phyloP scores from a whole-genome alignment of 2,329 filamentous ascomycete species.

The Zymoseptoria crescenta region DNA sequence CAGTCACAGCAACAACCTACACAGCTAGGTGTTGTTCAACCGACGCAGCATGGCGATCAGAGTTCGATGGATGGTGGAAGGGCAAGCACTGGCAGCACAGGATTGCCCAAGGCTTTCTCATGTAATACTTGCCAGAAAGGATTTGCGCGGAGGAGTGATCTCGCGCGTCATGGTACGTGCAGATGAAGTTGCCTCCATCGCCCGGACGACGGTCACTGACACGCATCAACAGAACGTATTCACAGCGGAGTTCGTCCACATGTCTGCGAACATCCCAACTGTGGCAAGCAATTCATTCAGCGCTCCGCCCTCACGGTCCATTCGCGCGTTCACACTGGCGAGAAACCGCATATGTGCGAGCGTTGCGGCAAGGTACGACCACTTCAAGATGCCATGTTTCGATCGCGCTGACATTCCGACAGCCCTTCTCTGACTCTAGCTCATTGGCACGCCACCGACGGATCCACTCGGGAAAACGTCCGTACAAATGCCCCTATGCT shows the following conservation, averaged over 20 bases:
- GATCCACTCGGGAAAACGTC: slow-evolving; percentile 90
- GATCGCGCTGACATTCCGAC: slow-evolving; percentile 22
- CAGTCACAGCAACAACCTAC: slow-evolving; percentile 34
- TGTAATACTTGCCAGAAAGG: slow-evolving; percentile 86
- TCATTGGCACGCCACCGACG: slow-evolving; percentile 87
- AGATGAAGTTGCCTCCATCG: slow-evolving; percentile 5
- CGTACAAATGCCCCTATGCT: slow-evolving; percentile 94
- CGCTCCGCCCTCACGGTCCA: slow-evolving; percentile 92
- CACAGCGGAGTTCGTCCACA: slow-evolving; percentile 88
- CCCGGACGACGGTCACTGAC: slow-evolving; percentile 9
- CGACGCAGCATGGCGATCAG: slow-evolving; percentile 28
- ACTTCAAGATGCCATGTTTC: background rate
- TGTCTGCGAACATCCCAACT: slow-evolving; percentile 80
- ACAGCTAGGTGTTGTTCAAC: slow-evolving; percentile 27
- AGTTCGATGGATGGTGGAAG: slow-evolving; percentile 30
- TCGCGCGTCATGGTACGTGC: slow-evolving; percentile 80
- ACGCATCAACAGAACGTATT: slow-evolving; percentile 65
- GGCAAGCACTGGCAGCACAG: slow-evolving; percentile 36
- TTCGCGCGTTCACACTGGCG: slow-evolving; percentile 88
- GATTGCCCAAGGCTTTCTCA: slow-evolving; percentile 68
- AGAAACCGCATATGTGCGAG: slow-evolving; percentile 98
- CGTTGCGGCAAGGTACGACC: slow-evolving; percentile 82
- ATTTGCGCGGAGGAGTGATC: slow-evolving; percentile 87
- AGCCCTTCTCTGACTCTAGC: slow-evolving; percentile 95
- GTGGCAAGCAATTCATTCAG: slow-evolving; percentile 96